Conservation (phyloP, 2,329 filamentous ascomycete genomes). For the Albophoma yamanashiensis region DNA sequence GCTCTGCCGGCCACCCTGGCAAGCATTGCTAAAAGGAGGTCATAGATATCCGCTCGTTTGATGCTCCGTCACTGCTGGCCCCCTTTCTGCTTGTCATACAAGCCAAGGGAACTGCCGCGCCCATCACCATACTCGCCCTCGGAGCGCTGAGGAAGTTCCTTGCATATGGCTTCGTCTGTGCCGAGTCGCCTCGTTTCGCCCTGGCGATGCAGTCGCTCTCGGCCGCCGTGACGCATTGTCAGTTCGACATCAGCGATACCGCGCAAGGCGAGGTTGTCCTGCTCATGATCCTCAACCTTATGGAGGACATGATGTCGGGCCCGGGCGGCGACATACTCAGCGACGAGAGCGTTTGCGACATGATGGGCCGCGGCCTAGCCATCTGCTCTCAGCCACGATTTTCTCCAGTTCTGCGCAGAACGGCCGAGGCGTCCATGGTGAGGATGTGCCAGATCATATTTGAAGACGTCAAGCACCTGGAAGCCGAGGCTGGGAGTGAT, state of each 20-base stretch:
- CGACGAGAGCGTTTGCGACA: conserved; percentile 96
- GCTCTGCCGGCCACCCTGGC: not conserved
- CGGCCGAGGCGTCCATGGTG: conserved; percentile 94
- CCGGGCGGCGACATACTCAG: conserved; percentile 88
- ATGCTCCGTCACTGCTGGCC: conserved; percentile 79
- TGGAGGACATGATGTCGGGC: conserved; percentile 97
- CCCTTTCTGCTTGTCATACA: conserved; percentile 96
- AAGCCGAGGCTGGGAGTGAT: conserved; percentile 62
- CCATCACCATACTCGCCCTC: conserved; percentile 89
- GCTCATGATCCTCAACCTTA: conserved; percentile 86
- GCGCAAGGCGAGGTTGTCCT: conserved; percentile 93
- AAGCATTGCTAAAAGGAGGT: not conserved
- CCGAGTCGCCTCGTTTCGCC: conserved; percentile 74
- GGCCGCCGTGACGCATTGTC: conserved; percentile 91
- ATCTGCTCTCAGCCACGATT: conserved; percentile 94
- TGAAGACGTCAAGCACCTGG: conserved; percentile 78
- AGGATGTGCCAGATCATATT: conserved; percentile 99
- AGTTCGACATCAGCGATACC: conserved; percentile 93
- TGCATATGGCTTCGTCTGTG: conserved; percentile 82
- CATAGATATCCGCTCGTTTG: conserved; percentile 77
- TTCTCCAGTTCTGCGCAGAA: conserved; percentile 80
- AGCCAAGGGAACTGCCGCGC: conserved; percentile 88
- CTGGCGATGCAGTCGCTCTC: conserved; percentile 92
- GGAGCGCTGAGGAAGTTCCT: conserved; percentile 95
- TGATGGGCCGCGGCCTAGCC: conserved; percentile 96